A percentile compares a stretch with the other conserved stretches of the same genome.
Conservation (phyloP, 2,329 filamentous ascomycete genomes). For the Cytospora chrysosperma region DNA sequence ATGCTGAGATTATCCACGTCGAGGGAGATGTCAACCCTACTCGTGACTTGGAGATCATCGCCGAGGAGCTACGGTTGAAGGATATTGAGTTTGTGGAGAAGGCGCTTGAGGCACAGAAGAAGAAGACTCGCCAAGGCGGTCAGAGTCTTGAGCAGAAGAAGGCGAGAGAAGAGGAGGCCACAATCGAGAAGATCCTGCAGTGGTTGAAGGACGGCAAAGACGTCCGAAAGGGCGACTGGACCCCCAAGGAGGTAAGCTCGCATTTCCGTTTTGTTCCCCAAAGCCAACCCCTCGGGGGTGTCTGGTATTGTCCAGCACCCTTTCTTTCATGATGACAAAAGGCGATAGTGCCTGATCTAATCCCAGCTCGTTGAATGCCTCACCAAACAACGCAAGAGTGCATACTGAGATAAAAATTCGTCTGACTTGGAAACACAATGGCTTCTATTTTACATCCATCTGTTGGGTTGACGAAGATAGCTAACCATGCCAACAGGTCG, state of each 20-base stretch:
- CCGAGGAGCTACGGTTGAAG: conserved; percentile 93
- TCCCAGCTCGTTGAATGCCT: conserved; percentile 99
- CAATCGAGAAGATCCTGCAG: conserved; percentile 83
- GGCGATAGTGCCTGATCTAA: conserved; percentile 91
- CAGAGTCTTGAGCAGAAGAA: conserved; percentile 98
- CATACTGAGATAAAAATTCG: conserved; percentile 81
- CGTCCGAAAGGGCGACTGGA: conserved; percentile 86
- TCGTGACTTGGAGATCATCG: conserved; percentile 94
- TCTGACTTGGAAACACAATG: conserved; percentile 54
- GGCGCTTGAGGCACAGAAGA: conserved; percentile 84
- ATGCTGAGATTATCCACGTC: conserved; percentile 99
- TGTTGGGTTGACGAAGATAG: conserved; percentile 5
- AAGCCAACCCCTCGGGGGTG: conserved; percentile 26
- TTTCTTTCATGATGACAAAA: conserved; percentile 90
- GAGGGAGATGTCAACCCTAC: conserved; percentile 97
- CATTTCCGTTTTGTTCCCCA: conserved; percentile 23
- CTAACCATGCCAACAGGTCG: conserved; percentile 63
- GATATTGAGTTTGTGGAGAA: conserved; percentile 99
- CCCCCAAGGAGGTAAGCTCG: conserved; percentile 84
- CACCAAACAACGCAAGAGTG: conserved; percentile 71
- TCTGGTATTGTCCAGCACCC: conserved; percentile 1
- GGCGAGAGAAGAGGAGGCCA: conserved; percentile 89
- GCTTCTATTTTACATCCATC: conserved; percentile 18
- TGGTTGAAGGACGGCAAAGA: conserved; percentile 88
- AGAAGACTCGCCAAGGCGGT: conserved; percentile 91